Evolutionary conservation across 108 stramenopile genomes (phyloP).

Genomic region (Skeletonema tropicum): DNA sequence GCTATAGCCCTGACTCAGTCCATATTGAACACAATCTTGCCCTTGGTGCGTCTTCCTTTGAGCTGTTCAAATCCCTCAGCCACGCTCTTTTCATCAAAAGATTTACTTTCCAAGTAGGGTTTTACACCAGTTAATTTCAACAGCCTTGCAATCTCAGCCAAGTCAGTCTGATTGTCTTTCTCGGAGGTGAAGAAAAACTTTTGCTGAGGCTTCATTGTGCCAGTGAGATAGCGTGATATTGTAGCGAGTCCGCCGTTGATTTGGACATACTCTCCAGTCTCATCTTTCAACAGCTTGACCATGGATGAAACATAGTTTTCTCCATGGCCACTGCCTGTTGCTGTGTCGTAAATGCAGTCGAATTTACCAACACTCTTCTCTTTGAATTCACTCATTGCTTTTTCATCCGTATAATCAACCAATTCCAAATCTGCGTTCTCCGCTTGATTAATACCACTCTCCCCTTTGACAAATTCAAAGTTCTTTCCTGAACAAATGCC

Average conservation of each 20-base stretch:
- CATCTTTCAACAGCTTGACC: constrained; percentile 22
- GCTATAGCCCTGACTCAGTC: neutral
- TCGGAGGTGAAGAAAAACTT: constrained; percentile 2
- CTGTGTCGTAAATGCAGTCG: constrained; percentile 57
- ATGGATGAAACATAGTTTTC: constrained; percentile 44
- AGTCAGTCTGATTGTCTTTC: constrained; percentile 15
- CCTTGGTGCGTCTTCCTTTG: constrained; percentile 43
- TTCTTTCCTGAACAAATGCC: constrained; percentile 57
- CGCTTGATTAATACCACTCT: constrained; percentile 17
- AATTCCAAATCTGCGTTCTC: constrained; percentile 14
- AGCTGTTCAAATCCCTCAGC: constrained; percentile 41
- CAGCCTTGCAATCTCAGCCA: constrained; percentile 28
- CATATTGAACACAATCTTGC: constrained; percentile 52
- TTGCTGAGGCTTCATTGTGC: constrained; percentile 10
- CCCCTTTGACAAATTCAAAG: constrained; percentile 36
- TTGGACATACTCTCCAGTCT: constrained; percentile 40
- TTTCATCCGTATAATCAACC: constrained; percentile 45
- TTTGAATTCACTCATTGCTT: constrained; percentile 27
- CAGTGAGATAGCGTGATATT: constrained; percentile 17
- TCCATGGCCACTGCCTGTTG: constrained; percentile 47
- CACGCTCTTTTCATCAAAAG: constrained; percentile 40
- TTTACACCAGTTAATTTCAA: constrained; percentile 15
- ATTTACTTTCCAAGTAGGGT: constrained; percentile 22
- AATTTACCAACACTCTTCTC: constrained; percentile 40
- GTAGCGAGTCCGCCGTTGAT: constrained; percentile 25